phyloP scores from a whole-genome alignment of 495 filamentous ascomycete species.

The Penicillium canescens region DNA sequence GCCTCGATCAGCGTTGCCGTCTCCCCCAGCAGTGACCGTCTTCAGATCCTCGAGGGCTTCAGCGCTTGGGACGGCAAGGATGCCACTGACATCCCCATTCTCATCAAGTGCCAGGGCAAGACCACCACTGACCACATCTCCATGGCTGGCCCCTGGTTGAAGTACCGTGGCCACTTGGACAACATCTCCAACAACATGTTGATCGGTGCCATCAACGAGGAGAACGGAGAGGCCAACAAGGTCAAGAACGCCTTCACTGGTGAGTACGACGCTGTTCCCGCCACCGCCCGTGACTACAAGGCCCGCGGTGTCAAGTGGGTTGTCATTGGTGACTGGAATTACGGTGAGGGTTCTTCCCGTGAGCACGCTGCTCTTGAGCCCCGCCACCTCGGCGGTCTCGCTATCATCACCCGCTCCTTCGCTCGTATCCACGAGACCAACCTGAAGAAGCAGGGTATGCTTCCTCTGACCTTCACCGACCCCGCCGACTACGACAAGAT shows the following conservation, averaged over 20 bases:
- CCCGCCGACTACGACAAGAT: constrained; percentile 99
- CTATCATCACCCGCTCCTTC: constrained; percentile 94
- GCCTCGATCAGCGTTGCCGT: constrained; percentile 72
- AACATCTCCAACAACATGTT: constrained; percentile 99
- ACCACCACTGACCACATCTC: constrained; percentile 99
- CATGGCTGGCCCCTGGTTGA: constrained; percentile 97
- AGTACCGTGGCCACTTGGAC: constrained; percentile 99
- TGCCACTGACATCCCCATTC: constrained; percentile 79
- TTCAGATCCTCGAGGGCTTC: constrained; percentile 90
- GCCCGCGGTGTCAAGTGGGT: constrained; percentile 94
- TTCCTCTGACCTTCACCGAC: constrained; percentile 91
- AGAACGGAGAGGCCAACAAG: constrained; percentile 98
- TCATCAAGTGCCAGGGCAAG: constrained; percentile 98
- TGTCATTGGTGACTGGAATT: constrained; percentile 99
- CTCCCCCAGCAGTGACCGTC: constrained; percentile 86
- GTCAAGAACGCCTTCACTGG: constrained; percentile 88
- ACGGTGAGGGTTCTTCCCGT: constrained; percentile 95
- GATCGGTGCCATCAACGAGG: constrained; percentile 94
- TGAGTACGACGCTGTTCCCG: constrained; percentile 84
- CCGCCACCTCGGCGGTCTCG: constrained; percentile 93
- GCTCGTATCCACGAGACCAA: constrained; percentile 99
- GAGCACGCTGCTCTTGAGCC: constrained; percentile 98
- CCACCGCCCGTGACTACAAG: constrained; percentile 98
- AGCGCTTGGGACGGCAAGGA: constrained; percentile 93
- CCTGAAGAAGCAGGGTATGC: constrained; percentile 99